Conservation (phyloP, 139 green algal genomes). For the Tetradesmus lagerheimii region DNA sequence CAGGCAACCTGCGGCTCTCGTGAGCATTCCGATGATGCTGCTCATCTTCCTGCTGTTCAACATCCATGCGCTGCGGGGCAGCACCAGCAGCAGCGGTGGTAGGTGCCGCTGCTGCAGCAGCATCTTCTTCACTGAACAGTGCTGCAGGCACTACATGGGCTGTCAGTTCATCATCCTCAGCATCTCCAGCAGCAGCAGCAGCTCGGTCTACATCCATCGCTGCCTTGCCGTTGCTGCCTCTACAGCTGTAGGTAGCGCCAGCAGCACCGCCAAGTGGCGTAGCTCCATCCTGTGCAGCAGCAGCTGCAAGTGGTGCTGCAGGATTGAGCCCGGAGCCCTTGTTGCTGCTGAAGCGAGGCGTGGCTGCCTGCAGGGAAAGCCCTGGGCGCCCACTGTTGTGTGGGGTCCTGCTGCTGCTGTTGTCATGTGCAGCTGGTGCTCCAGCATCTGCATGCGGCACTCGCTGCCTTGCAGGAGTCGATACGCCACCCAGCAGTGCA, state of each 20-base stretch:
- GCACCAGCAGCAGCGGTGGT: not conserved
- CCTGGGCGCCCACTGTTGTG: not conserved
- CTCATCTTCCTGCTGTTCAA: not conserved
- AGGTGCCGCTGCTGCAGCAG: not conserved
- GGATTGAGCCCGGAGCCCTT: not conserved
- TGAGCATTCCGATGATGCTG: not conserved
- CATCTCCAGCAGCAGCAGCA: not conserved
- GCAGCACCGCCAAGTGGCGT: not conserved
- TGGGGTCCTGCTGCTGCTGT: constrained; percentile 13
- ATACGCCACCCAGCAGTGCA: constrained; percentile 4
- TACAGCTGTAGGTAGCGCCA: not conserved
- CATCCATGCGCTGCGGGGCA: not conserved
- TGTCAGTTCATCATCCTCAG: not conserved
- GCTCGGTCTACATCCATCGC: not conserved
- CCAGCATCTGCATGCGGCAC: not conserved
- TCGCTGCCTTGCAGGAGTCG: not conserved
- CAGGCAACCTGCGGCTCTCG: not conserved
- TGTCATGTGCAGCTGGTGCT: not conserved
- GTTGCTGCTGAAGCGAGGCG: constrained; percentile 23
- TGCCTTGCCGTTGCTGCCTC: not conserved
- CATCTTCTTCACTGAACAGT: not conserved
- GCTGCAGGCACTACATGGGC: not conserved
- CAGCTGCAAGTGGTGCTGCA: not conserved
- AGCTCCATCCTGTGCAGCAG: not conserved
- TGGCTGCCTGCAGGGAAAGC: not conserved